A percentile compares a stretch with the other conserved stretches of the same genome.
phyloP scores from a whole-genome alignment of 352 stramenopile genomes.

The Phytophthora foliorum region DNA sequence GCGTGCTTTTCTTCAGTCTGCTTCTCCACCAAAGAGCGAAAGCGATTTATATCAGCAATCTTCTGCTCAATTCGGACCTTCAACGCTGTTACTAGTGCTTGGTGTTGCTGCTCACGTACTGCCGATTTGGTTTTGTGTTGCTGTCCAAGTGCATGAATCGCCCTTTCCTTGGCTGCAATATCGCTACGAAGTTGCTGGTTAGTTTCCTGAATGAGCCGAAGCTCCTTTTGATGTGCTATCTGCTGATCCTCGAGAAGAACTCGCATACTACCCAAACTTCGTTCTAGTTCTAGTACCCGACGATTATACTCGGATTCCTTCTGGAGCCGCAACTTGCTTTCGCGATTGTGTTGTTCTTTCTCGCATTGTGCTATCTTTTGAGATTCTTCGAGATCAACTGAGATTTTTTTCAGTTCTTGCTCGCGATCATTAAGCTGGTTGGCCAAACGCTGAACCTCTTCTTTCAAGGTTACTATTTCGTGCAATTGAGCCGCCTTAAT shows the following conservation, averaged over 20 bases:
- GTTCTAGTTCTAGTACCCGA: slow-evolving; percentile 22
- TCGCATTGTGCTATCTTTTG: neutral
- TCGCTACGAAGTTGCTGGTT: slow-evolving; percentile 16
- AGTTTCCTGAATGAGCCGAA: slow-evolving; percentile 15
- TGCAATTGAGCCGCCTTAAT: slow-evolving; percentile 4
- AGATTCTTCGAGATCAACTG: slow-evolving; percentile 10
- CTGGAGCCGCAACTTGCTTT: slow-evolving; percentile 1
- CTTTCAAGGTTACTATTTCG: slow-evolving; percentile 13
- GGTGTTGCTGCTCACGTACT: slow-evolving; percentile 13
- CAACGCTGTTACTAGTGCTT: slow-evolving; percentile 26
- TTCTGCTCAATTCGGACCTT: slow-evolving; percentile 30
- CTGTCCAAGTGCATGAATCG: slow-evolving; percentile 6
- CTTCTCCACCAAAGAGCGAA: slow-evolving; percentile 5
- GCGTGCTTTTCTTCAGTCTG: slow-evolving; percentile 2
- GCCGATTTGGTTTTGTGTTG: slow-evolving; percentile 9
- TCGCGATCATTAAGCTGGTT: slow-evolving; percentile 21
- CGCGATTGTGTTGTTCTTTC: slow-evolving; percentile 12
- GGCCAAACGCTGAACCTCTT: slow-evolving; percentile 2
- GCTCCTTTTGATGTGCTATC: slow-evolving; percentile 19
- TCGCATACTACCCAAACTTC: slow-evolving; percentile 1
- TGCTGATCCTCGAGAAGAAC: slow-evolving; percentile 9
- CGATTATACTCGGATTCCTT: neutral
- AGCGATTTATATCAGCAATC: slow-evolving; percentile 16
- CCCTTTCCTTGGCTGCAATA: slow-evolving; percentile 7
- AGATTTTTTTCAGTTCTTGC: slow-evolving; percentile 8